Base-by-base conservation (phyloP, 768 basidiomycete genomes). In the Steccherinum ochraceum region DNA sequence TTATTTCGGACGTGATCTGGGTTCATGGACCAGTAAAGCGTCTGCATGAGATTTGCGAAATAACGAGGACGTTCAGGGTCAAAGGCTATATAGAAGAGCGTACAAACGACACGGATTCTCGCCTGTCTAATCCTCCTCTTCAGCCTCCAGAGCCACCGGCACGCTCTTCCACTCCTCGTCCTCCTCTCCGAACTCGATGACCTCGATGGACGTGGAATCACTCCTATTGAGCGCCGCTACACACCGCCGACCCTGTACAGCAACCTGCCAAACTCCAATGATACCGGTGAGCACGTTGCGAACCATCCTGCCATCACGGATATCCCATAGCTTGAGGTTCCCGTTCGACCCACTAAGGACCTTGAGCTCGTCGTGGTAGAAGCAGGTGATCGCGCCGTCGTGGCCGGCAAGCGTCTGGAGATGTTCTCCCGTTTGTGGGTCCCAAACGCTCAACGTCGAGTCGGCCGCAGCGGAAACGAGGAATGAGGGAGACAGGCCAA, bases 311-410 rank as follows among this genome's bases (percentile, higher is more conserved):
- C 93, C 93, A 49, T 90, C 86, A 30, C 82, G 70, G 50, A 93
- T 74, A 62, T 94, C 86, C 94, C 93, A 96, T 82, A 95, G 86
- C 74, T 94, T 94, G 58, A 96, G 74, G 53, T 86, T 88, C 12
- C 94, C 94, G 58, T 95, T 93, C n/a, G 84, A 87, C 12, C 93
- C 93, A 59, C 84, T 88, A 26, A 96, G 76, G 43, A 96, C 88
- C 63, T 93, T 94, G 72, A 86, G 88, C 62, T 95, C 93, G 63
- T 96, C 93, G 57, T 93, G 92, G 64, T 93, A 89, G 74, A 95
- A 94, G 69, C 93, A 96, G 19, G 93, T 95, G 56, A 96, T 95
- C 18, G 93, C 92, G 21, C 92, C 92, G 2, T 84, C 84, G 64
- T 94, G 93, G 16, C 7, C 10, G 4, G 83, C 81, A 35, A 96